Evolutionary conservation across 1,284 basidiomycete genomes (phyloP), one percentile per base, ranked within the genome.

Genomic region (Ceraceosorus guamensis): DNA sequence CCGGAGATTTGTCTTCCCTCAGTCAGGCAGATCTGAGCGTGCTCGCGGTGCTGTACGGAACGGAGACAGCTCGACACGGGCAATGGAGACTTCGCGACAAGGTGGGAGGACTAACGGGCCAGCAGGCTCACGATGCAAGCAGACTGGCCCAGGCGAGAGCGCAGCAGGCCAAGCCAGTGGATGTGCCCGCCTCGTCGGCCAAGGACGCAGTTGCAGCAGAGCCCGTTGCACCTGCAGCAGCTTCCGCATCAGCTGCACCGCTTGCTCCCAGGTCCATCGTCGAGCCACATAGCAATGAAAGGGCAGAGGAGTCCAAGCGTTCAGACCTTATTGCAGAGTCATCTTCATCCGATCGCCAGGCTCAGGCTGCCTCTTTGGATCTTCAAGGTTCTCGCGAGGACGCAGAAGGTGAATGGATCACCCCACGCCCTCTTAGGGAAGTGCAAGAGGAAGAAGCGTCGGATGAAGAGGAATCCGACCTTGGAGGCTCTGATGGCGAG

Each of bases 1-100:
- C 93, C 0, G 95, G 95, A 78, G 95, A 98, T 78, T 93, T 91
- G 74, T 82, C 89, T 37, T 93, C 93, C 47, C 82, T 99, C 34
- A 96, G 91, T 7, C 83, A 86, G 70, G 83, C 92, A 14, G 95
- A 99, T 84, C 77, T 98, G 56, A 86, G 87, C 63, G 86, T 98
- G 43, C 79, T 98, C 47, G 95, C 95, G 0, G 80, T 98, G 65
- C 90, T 91, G 0, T 87, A 89, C 73, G 83, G 86, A 47, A 79
- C 92, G 55, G 85, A 84, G 78, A 82, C 81, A 54, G 78, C 79
- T 55, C 78, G 78, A 61, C 82, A 82, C 62, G 81, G 81, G 0
- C 73, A 66, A n/a, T 73, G 75, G 75, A 65, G 80, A 51, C 79
- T 82, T 48, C 79, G 82, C 57, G 79, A 80, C 46, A 73, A 79